Evolutionary conservation across 1,284 basidiomycete species (phyloP).

Genomic region (Austroboletus novae-zelandiae): DNA sequence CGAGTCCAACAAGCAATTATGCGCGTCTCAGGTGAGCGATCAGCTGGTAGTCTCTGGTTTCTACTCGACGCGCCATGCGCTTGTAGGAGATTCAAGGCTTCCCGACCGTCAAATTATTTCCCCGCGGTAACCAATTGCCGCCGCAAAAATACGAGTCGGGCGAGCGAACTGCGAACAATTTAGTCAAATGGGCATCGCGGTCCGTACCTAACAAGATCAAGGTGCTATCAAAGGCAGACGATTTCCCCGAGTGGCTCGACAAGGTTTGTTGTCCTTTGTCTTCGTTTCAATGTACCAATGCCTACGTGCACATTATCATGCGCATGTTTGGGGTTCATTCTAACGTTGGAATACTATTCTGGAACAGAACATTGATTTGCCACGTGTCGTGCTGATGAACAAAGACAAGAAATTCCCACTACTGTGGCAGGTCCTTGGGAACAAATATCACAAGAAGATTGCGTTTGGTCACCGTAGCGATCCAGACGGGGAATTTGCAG

Average conservation of each 20-base stretch:
- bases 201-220: constrained; percentile 69
- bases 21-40: constrained; percentile 66
- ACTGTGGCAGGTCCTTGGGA: constrained; percentile 82
- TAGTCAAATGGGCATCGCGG: constrained; percentile 77
- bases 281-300: neutral
- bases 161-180: constrained; percentile 69
- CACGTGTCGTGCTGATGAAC: constrained; percentile 73
- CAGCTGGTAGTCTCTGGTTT: no score
- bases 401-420: constrained; percentile 78
- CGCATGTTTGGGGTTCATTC: neutral
- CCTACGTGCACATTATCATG: neutral
- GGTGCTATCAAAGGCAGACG: constrained; percentile 60
- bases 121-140: constrained; percentile 62
- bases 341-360: neutral
- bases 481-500: constrained; percentile 55
- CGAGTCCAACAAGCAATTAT: constrained; percentile 78
- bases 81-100: constrained; percentile 81
- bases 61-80: no score
- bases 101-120: constrained; percentile 89
- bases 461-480: constrained; percentile 71
- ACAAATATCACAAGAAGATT: constrained; percentile 68
- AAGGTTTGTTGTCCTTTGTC: constrained; percentile 41
- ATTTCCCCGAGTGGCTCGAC: constrained; percentile 60
- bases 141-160: constrained; percentile 69
- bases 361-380: constrained; percentile 48